Base-by-base conservation (phyloP, 345 rosid genomes). In the Hibiscus tridactylites region DNA sequence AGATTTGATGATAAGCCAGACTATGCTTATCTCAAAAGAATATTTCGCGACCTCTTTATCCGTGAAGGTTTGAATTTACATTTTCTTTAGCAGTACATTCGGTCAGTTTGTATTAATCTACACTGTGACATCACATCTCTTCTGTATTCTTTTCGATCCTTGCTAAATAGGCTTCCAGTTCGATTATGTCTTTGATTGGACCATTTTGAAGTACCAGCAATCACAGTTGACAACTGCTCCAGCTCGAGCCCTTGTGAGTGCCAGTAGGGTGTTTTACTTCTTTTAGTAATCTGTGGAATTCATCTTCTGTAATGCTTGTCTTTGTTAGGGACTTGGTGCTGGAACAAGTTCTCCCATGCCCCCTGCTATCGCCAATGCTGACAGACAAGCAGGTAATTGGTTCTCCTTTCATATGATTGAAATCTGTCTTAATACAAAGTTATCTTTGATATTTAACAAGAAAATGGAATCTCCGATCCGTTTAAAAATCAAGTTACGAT, bases 1-100 rank as follows among this genome's bases (percentile, higher is more conserved):
- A 88, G 92, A 60, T 95, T 95, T 81, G 97, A 95, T 80, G 97
- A 95, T 77, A 95, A 90, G 81, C 99, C 99, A 31, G 99, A 95
- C 76, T 95, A 92, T 77, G 84, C 91, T 70, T 92, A 95, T 76
- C 85, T 95, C 79, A 95, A 95, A 82, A 87, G 96, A 84, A 80
- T 95, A 71, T 90, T 88, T 80, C 89, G 99, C 5, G 97, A 91
- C 70, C 99, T 95, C 75, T 95, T 95, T 68, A 95, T 95, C 57
- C 98, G 93, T 9, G 97, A 91, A 89, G 97, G 97, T 91, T 62
- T 64, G 24, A 24, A 12, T 77, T 71, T 15, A 49, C 57, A 13
- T 9, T 58, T 57, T 53, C 16, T 17, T 17, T n/a, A 70, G 72
- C 61, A 56, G 28, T 47, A 28, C 68, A 50, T 65, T 42, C 50